phyloP scores from a whole-genome alignment of 2,329 filamentous ascomycete genomes.

The Cladosporium colombiae region DNA sequence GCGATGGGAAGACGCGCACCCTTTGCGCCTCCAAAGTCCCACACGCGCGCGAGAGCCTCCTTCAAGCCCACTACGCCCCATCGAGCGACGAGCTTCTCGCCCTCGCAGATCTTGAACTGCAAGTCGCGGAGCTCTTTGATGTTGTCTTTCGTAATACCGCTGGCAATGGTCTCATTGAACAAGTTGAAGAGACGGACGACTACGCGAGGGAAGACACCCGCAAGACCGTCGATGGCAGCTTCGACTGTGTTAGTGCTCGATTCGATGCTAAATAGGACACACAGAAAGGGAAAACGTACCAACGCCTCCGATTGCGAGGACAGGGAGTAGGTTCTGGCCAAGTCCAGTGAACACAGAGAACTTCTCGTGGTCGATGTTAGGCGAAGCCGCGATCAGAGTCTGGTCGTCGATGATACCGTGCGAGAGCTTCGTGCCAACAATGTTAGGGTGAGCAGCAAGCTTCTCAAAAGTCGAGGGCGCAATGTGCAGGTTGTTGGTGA shows the following conservation, averaged over 20 bases:
- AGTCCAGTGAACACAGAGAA: slow-evolving; percentile 66
- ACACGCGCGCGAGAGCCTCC: slow-evolving; percentile 61
- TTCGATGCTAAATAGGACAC: neutral
- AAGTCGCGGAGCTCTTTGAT: slow-evolving; percentile 55
- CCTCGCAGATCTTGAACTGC: slow-evolving; percentile 62
- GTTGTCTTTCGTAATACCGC: slow-evolving; percentile 42
- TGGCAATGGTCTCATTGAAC: slow-evolving; percentile 43
- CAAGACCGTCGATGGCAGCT: slow-evolving; percentile 67
- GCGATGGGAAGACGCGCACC: slow-evolving; percentile 61
- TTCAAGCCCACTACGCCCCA: slow-evolving; percentile 67
- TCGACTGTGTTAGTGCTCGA: neutral
- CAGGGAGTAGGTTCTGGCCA: slow-evolving; percentile 65
- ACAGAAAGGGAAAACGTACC: neutral
- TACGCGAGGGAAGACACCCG: slow-evolving; percentile 64
- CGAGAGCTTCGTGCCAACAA: slow-evolving; percentile 69
- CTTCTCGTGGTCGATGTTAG: slow-evolving; percentile 58
- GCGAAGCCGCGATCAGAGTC: slow-evolving; percentile 60
- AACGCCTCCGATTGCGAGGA: slow-evolving; percentile 62
- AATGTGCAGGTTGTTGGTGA: slow-evolving; percentile 64
- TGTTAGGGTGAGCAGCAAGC: slow-evolving; percentile 64
- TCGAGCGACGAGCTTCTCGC: slow-evolving; percentile 62
- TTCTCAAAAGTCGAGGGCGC: slow-evolving; percentile 58
- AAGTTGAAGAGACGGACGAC: slow-evolving; percentile 60
- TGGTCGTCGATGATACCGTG: slow-evolving; percentile 68
- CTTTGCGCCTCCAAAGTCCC: slow-evolving; percentile 60